phyloP scores from a whole-genome alignment of 768 basidiomycete genomes.

The Tylopilus sp. region DNA sequence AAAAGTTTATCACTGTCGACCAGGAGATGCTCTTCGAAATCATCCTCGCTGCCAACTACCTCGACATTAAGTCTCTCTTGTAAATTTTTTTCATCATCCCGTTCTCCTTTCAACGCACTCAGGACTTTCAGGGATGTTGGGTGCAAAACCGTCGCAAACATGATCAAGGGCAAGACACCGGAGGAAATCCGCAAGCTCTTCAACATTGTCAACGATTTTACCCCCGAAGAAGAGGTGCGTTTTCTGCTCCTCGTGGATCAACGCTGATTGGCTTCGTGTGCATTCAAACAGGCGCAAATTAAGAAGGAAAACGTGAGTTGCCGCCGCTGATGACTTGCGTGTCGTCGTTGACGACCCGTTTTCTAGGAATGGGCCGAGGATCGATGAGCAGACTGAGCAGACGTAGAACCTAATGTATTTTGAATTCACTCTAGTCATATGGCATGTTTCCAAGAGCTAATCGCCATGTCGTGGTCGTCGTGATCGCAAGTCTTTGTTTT shows the following conservation, averaged over 20 bases:
- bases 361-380: slow-evolving; percentile 91
- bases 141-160: slow-evolving; percentile 99
- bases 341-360: slow-evolving; percentile 16
- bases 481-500: too few species aligned
- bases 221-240: slow-evolving; percentile 94
- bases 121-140: slow-evolving; percentile 75
- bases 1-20: slow-evolving; percentile 97
- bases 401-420: slow-evolving; percentile 26
- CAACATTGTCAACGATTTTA: slow-evolving; percentile 98
- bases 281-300: slow-evolving; percentile 75
- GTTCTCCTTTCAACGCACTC: slow-evolving; percentile 2
- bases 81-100: slow-evolving; percentile 38
- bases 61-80: slow-evolving; percentile 99
- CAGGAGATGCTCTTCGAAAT: slow-evolving; percentile 99
- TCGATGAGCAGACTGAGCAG: slow-evolving; percentile 46
- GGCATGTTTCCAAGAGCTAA: slow-evolving; percentile 15
- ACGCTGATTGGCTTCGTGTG: slow-evolving; percentile 7
- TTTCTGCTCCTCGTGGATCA: slow-evolving; percentile 6
- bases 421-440: slow-evolving; percentile 20
- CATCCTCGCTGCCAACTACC: slow-evolving; percentile 98
- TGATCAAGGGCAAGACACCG: slow-evolving; percentile 99
- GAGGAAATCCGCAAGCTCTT: slow-evolving; percentile 99
- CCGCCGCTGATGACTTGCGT: neutral
- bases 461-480: slow-evolving; percentile 5
- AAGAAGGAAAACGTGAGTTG: slow-evolving; percentile 95